These are phyloP conservation scores for Cordyceps javanica DNA, from an alignment of 2,329 filamentous ascomycete species.

Conservation along the genomic window DNA sequence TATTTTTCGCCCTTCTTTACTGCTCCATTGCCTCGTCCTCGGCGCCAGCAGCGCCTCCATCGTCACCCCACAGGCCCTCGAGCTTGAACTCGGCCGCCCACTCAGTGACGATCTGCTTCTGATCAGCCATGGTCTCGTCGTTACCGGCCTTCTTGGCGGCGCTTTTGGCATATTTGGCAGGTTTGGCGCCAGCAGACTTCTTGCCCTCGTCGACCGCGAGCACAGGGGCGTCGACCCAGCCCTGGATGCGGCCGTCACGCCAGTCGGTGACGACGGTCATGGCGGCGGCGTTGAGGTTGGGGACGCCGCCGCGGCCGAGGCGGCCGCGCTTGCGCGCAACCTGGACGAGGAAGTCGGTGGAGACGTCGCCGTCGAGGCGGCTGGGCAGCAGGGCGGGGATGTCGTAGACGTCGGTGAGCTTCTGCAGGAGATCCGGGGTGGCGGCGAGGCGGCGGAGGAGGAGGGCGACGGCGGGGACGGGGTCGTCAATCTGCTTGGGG, in stretches of 20 bases:
- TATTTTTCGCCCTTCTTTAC: conserved; percentile 21
- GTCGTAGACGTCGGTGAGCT: conserved; percentile 77
- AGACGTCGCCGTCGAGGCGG: conserved; percentile 64
- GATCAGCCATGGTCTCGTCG: conserved; percentile 49
- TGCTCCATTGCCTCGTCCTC: conserved; percentile 47
- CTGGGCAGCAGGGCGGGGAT: conserved; percentile 69
- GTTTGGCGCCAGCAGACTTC: too few species aligned
- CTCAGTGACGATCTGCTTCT: conserved; percentile 84
- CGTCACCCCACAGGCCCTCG: conserved; percentile 83
- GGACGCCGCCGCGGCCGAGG: conserved; percentile 81
- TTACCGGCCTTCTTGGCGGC: conserved; percentile 30
- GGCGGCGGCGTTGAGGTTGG: conserved; percentile 80
- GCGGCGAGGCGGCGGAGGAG: conserved; percentile 75
- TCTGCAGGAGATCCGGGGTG: conserved; percentile 66
- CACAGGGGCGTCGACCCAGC: conserved; percentile 76
- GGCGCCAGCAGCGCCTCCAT: conserved; percentile 21
- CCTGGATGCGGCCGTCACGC: conserved; percentile 90
- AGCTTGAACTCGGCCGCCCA: conserved; percentile 95
- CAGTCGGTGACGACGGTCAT: conserved; percentile 95
- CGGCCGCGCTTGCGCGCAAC: conserved; percentile 90
- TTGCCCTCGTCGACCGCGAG: conserved; percentile 46
- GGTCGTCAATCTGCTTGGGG: conserved; percentile 90
- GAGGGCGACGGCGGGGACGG: conserved; percentile 76
- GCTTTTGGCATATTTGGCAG: too few species aligned
- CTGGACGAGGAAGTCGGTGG: conserved; percentile 88